Evolutionary conservation across 106 monocot genomes (phyloP), one percentile per base, ranked within the genome.

Genomic region (Chionographis japonica): DNA sequence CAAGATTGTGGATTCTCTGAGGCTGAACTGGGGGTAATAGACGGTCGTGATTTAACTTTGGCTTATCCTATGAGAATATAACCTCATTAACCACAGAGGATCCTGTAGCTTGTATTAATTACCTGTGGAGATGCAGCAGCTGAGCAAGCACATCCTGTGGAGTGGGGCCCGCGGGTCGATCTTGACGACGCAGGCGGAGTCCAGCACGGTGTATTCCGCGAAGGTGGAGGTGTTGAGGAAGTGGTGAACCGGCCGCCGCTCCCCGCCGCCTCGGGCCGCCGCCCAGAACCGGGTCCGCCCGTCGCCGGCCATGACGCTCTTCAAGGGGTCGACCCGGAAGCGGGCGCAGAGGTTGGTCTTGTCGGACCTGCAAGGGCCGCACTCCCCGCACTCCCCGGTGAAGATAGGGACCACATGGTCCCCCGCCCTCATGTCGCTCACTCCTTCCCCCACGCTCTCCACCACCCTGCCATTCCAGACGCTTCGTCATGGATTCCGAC

Each of bases 141-240:
- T 92, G 41, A 97, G 78, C 37, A 97, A 76, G 73, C 92, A 85
- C 80, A 92, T 86, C 58, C 65, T 80, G 3, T 81, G 18, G 11
- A 97, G 81, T 0, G 92, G 82, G 0, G 92, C 84, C 1, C 27
- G 58, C 5, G 71, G 61, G 55, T 89, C 52, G 67, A 92, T 64
- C 71, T 74, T 88, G 9, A 87, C 89, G 7, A 80, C 83, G 52
- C 97, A 92, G 14, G 82, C 97, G 11, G 89, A 77, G 61, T 97
- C 97, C 6, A 97, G 39, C 43, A 97, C 97, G 13, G 92, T 97
- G 77, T 92, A 92, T 78, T 97, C 86, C 2, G 86, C 16, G 60
- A 97, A 97, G 51, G 92, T 92, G 6, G 97, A 97, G 13, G 92
- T 89, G 86, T 83, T 89, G 52, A 97, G 80, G 65, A 97, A 97